Conservation (phyloP, 306 rosid genomes). For the Casuarina equisetifolia region DNA sequence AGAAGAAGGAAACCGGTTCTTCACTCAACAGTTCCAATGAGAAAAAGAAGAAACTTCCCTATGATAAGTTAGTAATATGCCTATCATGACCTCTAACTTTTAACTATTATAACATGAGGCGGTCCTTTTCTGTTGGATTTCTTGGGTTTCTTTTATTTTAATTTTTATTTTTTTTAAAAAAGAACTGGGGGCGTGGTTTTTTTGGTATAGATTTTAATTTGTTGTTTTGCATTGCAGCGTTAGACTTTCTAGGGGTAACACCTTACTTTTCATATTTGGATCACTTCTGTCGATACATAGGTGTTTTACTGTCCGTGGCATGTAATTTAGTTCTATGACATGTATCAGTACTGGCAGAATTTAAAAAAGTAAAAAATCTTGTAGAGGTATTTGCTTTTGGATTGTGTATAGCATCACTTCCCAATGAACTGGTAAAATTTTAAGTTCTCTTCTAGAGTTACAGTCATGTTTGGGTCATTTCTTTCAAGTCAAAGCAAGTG, state of each 20-base stretch:
- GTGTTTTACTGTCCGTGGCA: neutral
- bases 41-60: conserved; percentile 53
- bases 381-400: neutral
- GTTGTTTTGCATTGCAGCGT: neutral
- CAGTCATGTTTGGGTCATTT: no score
- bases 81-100: neutral
- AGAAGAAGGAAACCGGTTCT: conserved; percentile 51
- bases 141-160: neutral
- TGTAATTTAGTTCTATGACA: neutral
- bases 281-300: neutral
- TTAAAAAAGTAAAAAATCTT: neutral
- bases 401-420: neutral
- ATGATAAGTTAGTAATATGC: conserved; percentile 65
- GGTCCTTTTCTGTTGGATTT: neutral
- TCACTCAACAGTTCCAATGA: conserved; percentile 38
- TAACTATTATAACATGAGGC: neutral
- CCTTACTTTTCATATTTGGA: neutral
- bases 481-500: no score
- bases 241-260: neutral
- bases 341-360: neutral
- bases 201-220: neutral
- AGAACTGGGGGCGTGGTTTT: neutral
- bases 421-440: neutral
- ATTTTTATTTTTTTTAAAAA: no score
- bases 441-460: no score